Evolutionary conservation across 2,329 filamentous ascomycete species (phyloP), one percentile per base, ranked within the genome.

Genomic region (Dothistroma pini): DNA sequence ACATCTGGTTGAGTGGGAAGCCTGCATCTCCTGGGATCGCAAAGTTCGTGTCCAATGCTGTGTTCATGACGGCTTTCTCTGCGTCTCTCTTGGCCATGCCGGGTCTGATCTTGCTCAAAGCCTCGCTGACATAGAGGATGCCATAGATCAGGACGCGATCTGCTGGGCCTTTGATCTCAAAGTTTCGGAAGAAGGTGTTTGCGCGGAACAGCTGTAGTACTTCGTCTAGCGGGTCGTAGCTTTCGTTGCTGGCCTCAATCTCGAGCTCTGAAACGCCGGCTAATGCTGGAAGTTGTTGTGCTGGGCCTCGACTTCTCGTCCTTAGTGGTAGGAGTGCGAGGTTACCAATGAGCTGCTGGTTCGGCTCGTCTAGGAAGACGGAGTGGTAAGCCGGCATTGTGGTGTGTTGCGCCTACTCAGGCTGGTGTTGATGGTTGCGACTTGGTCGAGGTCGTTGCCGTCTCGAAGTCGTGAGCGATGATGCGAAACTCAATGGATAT

Each of bases 121-220:
- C 93, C 77, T 97, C 93, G 78, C 89, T 93, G 72, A 97, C 84
- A 78, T 93, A 97, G 74, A 96, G 84, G 75, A 97, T 99, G 65
- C 93, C 93, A 80, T 99, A 99, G 73, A 97, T 93, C 68, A 99
- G 84, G 72, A 97, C 86, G 47, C 95, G 86, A 79, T 99, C 95
- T 61, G 95, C 93, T 29, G 91, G 90, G 14, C 95, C 95, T 79
- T 96, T 93, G 81, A 97, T 96, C 83, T 97, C 95, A 72, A 99
- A 99, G 84, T 97, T 99, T 72, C 95, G 90, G 84, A 97, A 99
- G 79, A 99, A 93, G 63, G 93, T 97, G 82, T 99, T 97, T 71
- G 95, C 93, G 67, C 95, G 91, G 84, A 97, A 99, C 54, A 97
- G 85, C 12, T 88, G 84, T 58, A 99, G 84, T 56, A 96, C 87